These are phyloP conservation scores for Auricularia sp. DNA, from an alignment of 768 basidiomycete species.

Conservation along the genomic window DNA sequence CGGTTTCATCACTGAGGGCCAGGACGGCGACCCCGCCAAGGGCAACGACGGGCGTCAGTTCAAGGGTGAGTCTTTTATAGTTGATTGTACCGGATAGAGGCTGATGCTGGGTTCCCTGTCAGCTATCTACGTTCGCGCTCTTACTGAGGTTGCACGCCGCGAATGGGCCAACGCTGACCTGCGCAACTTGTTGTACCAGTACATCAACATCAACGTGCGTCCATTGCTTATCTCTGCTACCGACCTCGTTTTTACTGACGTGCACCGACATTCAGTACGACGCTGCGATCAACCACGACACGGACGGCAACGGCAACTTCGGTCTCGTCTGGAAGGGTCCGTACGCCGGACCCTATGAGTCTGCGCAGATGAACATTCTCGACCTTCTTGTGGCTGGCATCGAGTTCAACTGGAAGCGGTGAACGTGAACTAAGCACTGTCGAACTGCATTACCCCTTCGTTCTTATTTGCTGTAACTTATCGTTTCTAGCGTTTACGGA, in stretches of 20 bases:
- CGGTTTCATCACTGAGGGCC: slow-evolving; percentile 45
- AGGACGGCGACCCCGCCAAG: background rate
- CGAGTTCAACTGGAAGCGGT: slow-evolving; percentile 1
- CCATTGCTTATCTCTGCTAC: background rate
- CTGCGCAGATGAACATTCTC: background rate
- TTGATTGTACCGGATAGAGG: too few relatives aligned
- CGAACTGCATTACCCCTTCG: background rate
- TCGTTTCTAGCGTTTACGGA: background rate
- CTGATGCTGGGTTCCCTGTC: too few relatives aligned
- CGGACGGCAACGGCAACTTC: background rate
- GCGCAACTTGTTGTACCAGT: background rate
- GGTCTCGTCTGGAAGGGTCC: background rate
- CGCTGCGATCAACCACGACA: background rate
- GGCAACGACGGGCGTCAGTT: background rate
- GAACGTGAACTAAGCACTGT: background rate
- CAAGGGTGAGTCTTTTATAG: background rate
- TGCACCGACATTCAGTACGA: background rate
- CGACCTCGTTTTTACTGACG: background rate
- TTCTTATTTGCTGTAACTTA: background rate
- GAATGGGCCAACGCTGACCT: background rate
- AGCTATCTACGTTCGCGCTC: background rate
- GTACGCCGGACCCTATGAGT: background rate
- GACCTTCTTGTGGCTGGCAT: background rate
- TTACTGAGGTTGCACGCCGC: background rate
- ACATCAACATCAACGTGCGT: slow-evolving; percentile 2